Evolutionary conservation across 306 rosid genomes (phyloP).

Genomic region (Fagus sylvatica): DNA sequence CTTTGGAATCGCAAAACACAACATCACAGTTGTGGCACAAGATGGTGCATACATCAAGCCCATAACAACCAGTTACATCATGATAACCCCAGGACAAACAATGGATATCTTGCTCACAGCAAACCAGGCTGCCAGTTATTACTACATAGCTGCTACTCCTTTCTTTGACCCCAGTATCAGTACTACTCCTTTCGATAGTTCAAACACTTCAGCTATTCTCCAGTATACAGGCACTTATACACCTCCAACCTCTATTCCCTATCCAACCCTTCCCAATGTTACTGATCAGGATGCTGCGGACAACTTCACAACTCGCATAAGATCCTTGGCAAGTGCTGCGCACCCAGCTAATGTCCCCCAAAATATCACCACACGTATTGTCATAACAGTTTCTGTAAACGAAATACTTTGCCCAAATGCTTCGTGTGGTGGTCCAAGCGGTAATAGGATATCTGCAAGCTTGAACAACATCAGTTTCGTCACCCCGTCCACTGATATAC

Average conservation of each 20-base stretch:
- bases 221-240: slow-evolving; percentile 25
- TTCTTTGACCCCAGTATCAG: slow-evolving; percentile 16
- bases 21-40: slow-evolving; percentile 29
- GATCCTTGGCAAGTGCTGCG: slow-evolving; percentile 32
- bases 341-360: slow-evolving; percentile 31
- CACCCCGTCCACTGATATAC: slow-evolving; percentile 20
- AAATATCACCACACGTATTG: slow-evolving; percentile 16
- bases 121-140: slow-evolving; percentile 19
- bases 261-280: slow-evolving; percentile 25
- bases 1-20: slow-evolving; percentile 40
- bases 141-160: slow-evolving; percentile 36
- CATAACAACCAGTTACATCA: slow-evolving; percentile 24
- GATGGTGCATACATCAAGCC: slow-evolving; percentile 44
- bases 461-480: slow-evolving; percentile 40
- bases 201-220: slow-evolving; percentile 32
- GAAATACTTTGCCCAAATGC: slow-evolving; percentile 24
- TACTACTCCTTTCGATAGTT: neutral
- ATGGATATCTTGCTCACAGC: slow-evolving; percentile 44
- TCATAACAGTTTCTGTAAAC: slow-evolving; percentile 29
- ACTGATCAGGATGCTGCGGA: slow-evolving; percentile 17
- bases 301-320: slow-evolving; percentile 15
- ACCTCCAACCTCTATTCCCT: slow-evolving; percentile 7
- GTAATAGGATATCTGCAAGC: slow-evolving; percentile 25
- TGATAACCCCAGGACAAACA: slow-evolving; percentile 50
- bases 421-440: slow-evolving; percentile 26